Base-by-base conservation (phyloP, 2,329 filamentous ascomycete genomes). In the Fusarium napiforme region DNA sequence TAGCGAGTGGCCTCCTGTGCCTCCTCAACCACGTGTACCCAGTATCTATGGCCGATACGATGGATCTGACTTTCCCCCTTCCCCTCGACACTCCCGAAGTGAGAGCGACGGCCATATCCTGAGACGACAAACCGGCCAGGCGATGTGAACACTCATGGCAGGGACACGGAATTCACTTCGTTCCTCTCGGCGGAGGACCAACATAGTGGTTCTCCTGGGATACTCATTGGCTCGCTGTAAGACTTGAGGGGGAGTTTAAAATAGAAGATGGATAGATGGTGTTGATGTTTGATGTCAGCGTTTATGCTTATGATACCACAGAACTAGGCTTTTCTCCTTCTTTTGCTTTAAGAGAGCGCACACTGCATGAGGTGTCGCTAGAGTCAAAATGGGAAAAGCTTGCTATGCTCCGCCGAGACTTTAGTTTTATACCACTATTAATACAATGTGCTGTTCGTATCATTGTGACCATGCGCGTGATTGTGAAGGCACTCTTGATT, bases 1-100 rank as follows among this genome's bases (percentile, higher is more conserved):
- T 64, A 67, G 47, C 70, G 81, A 56, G 77, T 78, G 77, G 79
- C 72, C 80, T 50, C 57, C 59, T 40, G 52, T 66, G 50, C 69
- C 60, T 14, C 40, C 61, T 61, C 32, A 37, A 34, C 57, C 57
- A 32, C 59, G 52, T 32, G 57, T 69, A 36, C 67, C 67, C 15
- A 70, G 66, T 37, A 65, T 69, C 36, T 65, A 69, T 50, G 52
- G 52, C 36, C 67, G 69, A 50, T 75, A 75, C 52, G 67, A 70
- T 37, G 68, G 55, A 46, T 61, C 50, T 18, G 72, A 72, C 9
- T 67, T 70, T 23, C 65, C 72, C 19, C 57, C 60, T 40, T 66
- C 71, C 32, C 34, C 53, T 21, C 68, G 64, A 40, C 72, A 75
- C 64, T 74, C 69, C 36, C 69, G 72, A 56, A 61, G 69, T 55